Percentiles rank a stretch among this genome's conserved stretches.
phyloP scores from a whole-genome alignment of 768 basidiomycete genomes.

The Leccinellum albellum region DNA sequence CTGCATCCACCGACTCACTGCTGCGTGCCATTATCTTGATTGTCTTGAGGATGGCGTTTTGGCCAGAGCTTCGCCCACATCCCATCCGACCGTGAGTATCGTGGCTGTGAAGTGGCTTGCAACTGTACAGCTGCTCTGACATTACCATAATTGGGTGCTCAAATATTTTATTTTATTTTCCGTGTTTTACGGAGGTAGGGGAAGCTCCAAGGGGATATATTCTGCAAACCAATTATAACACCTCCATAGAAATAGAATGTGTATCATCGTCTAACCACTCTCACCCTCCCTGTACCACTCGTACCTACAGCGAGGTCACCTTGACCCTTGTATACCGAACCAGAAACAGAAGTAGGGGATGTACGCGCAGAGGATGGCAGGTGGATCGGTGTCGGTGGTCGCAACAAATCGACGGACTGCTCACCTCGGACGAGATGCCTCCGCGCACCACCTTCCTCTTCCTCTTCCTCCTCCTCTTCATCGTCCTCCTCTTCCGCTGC shows the following conservation, averaged over 20 bases:
- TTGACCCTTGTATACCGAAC: conserved; percentile 42
- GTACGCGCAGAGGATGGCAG: conserved; percentile 45
- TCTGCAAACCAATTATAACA: conserved; percentile 7
- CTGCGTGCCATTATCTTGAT: conserved; percentile 68
- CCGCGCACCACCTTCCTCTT: conserved; percentile 25
- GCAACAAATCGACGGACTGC: conserved; percentile 35
- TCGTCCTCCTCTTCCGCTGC: conserved; percentile 56
- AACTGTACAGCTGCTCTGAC: conserved; percentile 53
- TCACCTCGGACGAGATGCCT: conserved; percentile 34
- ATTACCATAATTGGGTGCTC: conserved; percentile 4
- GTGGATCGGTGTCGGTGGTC: conserved; percentile 38
- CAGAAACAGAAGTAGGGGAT: conserved; percentile 49
- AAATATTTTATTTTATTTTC: background rate
- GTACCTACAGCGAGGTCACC: conserved; percentile 31
- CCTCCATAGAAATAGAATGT: conserved; percentile 21
- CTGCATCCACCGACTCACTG: conserved; percentile 48
- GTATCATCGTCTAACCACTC: conserved; percentile 45
- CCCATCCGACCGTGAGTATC: conserved; percentile 17
- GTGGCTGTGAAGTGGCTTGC: conserved; percentile 52
- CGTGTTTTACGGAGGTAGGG: background rate
- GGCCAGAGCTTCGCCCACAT: conserved; percentile 21
- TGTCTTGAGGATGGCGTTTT: conserved; percentile 46
- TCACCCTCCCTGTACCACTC: conserved; percentile 43
- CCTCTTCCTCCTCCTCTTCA: conserved; percentile 46
- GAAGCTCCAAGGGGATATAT: conserved; percentile 9